Base-by-base conservation (phyloP, 2,329 filamentous ascomycete species). In the Talaromyces amestolkiae region DNA sequence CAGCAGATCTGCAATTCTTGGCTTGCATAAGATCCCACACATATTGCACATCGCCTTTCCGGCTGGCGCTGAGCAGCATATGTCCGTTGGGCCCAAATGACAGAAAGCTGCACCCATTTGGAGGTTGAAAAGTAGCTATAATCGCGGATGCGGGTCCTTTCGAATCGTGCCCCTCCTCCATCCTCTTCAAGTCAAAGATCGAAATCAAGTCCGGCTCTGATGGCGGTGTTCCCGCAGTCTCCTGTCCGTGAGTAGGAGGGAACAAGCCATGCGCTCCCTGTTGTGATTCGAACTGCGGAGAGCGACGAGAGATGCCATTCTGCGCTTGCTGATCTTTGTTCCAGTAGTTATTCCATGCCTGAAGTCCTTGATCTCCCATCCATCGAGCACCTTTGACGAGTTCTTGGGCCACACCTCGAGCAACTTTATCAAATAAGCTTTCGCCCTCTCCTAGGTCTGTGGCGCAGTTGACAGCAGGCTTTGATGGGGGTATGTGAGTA, bases 271-370 rank as follows among this genome's bases (percentile, higher is more conserved):
- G 73, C 19, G 71, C 73, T 39, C 75, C 75, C 33, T 71, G 70
- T 15, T 71, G 72, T 10, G 70, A 66, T 15, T 79, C 77, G 22
- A 70, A 67, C 9, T 69, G 64, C n/a, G 71, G 73, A 31, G 75
- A 73, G 24, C 77, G 77, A 7, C 76, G 75, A 11, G 72, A 66
- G 22, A 71, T 65, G 17, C 71, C 63, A 45, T 69, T 72, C 47
- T 72, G 71, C 15, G 69, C 59, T 56, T 72, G 67, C 66, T 78
- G 73, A 53, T 82, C 79, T 58, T 79, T 80, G 61, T 80, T 81
- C 80, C 81, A 83, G 69, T 83, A 83, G 65, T 73, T 82, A 65
- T 82, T 81, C 81, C 81, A 83, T 6, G 79, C 80, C 66, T 82
- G 80, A 58, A 82, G 69, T 19, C 81, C 80, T 69, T 83, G 81